Evolutionary conservation across 2,329 filamentous ascomycete species (phyloP).

Genomic region (Ophiostoma novo-ulmi): DNA sequence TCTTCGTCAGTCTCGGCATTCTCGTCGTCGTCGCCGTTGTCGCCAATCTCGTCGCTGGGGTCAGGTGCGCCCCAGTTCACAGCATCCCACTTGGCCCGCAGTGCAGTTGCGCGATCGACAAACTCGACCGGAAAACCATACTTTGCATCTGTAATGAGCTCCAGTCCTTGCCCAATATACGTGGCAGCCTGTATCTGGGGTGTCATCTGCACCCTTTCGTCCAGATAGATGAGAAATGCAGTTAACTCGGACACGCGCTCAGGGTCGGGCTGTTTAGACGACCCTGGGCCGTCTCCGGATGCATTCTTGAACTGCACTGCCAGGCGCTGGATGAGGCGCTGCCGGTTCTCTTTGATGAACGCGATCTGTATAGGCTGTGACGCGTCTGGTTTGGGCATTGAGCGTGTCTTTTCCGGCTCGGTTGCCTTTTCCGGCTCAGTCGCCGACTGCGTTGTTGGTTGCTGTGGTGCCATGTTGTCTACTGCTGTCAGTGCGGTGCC

Average conservation of each 20-base stretch:
- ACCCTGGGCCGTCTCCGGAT: not conserved
- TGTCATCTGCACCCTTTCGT: not conserved
- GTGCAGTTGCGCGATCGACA: not conserved
- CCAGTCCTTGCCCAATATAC: not conserved
- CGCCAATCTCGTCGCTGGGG: too few species aligned
- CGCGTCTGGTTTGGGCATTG: not conserved
- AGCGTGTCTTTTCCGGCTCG: not conserved
- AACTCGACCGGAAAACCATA: not conserved
- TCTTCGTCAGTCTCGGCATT: not conserved
- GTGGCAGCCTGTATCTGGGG: not conserved
- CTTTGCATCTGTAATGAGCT: not conserved
- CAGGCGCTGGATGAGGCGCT: constrained; percentile 7
- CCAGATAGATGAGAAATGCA: not conserved
- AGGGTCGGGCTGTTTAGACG: not conserved
- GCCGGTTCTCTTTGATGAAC: not conserved
- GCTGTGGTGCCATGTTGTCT: not conserved
- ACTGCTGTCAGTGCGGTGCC: not conserved
- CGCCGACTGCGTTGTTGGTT: too few species aligned
- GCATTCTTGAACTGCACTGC: constrained; percentile 1
- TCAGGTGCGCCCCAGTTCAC: not conserved
- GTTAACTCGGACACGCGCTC: not conserved
- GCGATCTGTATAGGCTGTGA: not conserved
- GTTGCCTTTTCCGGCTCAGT: not conserved
- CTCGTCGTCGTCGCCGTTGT: not conserved
- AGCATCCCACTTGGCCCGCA: not conserved